phyloP scores from a whole-genome alignment of 139 green algal genomes.

The Tetradesmus lagerheimii region DNA sequence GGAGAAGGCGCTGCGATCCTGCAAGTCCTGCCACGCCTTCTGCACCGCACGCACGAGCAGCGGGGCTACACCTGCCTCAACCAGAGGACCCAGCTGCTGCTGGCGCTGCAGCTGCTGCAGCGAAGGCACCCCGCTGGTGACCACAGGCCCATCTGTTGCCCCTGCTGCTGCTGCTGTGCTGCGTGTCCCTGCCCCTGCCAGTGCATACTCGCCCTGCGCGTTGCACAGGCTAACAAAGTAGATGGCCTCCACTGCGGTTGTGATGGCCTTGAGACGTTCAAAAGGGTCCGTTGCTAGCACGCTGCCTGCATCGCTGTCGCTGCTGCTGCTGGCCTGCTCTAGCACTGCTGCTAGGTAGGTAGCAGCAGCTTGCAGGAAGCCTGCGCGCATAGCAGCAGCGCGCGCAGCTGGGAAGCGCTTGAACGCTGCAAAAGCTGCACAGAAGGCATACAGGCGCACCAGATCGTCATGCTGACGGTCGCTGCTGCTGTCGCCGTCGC shows the following conservation, averaged over 20 bases:
- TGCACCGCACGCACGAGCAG: constrained; percentile 12
- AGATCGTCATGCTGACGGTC: background rate
- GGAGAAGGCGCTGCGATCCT: background rate
- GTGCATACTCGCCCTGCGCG: constrained; percentile 12
- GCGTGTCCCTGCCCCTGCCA: background rate
- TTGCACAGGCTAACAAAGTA: constrained; percentile 6
- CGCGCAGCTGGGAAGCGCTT: constrained; percentile 29
- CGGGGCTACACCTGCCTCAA: background rate
- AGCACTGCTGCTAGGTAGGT: background rate
- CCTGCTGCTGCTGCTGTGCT: background rate
- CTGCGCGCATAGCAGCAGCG: background rate
- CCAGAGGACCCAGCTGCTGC: background rate
- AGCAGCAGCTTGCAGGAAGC: background rate
- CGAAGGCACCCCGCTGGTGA: background rate
- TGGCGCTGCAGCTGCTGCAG: constrained; percentile 22
- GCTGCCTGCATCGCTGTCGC: background rate
- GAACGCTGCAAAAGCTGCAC: constrained; percentile 18
- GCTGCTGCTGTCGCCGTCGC: background rate
- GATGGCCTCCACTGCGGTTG: constrained; percentile 8
- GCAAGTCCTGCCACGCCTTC: constrained; percentile 25
- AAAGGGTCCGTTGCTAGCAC: constrained; percentile 7
- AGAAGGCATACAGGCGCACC: constrained; percentile 33
- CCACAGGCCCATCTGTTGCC: background rate
- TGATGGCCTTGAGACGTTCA: constrained; percentile 31
- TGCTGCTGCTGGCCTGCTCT: background rate